Base-by-base conservation (phyloP, 768 basidiomycete species). In the Termitomyces sp. region DNA sequence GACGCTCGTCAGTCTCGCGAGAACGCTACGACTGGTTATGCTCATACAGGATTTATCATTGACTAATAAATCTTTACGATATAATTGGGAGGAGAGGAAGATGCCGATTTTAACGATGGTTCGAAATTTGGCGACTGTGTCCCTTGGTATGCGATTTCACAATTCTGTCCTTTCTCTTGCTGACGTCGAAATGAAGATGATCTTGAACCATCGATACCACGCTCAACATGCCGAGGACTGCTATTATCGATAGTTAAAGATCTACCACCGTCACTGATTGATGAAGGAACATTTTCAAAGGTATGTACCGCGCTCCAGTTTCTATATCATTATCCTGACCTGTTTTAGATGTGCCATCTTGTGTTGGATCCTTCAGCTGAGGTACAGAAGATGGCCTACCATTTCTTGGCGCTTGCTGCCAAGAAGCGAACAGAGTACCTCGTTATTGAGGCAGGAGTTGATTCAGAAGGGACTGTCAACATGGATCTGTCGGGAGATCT, bases 401-500 rank as follows among this genome's bases (percentile, higher is more conserved):
- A 82, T 48, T 78, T 97, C 2, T 79, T 96, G 31, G 82, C 79
- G 40, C 78, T 78, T 49, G 88, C 92, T 11, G 87, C 94, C 20
- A 77, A 78, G 65, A 89, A 86, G 68, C 81, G 85, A 40, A 96
- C 95, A 0, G 90, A 95, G 59, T 75, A 91, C 60, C 79, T 95
- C 47, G 93, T 97, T 32, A 84, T 98, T 42, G 94, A 98, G 68
- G 88, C 89, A 2, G 92, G 87, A 7, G 89, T 94, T 14, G 91
- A 94, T 51, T 80, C 83, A 0, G 89, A 92, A 55, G 82, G 77
- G 3, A 68, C 69, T 2, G 69, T 84, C 38, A 79, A 79, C 49
- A 76, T 83, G 25, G 77, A 82, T 29, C 75, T 96, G 11, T 93
- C 96, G 0, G 11, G 56, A 0, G 88, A 92, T 66, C 76, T 97